Evolutionary conservation across 2,329 filamentous ascomycete species (phyloP).

Genomic region (Arthrobotrys pseudoclavata): DNA sequence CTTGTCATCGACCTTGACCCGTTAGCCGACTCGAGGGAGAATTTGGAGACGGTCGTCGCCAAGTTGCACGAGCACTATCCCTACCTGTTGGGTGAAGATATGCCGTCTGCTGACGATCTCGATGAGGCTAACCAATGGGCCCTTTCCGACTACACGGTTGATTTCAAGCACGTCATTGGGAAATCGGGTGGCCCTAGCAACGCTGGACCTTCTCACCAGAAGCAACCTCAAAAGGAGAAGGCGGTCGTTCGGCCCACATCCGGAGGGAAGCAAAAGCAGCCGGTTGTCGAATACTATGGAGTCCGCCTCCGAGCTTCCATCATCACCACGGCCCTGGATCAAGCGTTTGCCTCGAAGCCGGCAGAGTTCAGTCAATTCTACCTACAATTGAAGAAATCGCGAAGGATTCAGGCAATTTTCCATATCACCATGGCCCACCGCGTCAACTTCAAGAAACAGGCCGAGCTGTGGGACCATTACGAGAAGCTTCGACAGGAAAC

Average conservation of each 20-base stretch:
- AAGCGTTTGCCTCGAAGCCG: conserved; percentile 74
- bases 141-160: conserved; percentile 81
- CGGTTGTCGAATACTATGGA: conserved; percentile 75
- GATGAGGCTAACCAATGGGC: conserved; percentile 83
- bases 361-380: conserved; percentile 77
- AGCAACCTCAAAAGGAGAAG: conserved; percentile 26
- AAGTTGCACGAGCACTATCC: conserved; percentile 83
- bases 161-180: conserved; percentile 80
- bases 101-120: conserved; percentile 80
- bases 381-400: conserved; percentile 77
- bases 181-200: conserved; percentile 68
- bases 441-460: conserved; percentile 72
- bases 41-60: conserved; percentile 83
- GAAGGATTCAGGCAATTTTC: conserved; percentile 85
- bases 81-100: conserved; percentile 74
- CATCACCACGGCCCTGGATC: conserved; percentile 75
- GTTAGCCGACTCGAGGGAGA: conserved; percentile 80
- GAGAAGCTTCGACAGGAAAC: conserved; percentile 70
- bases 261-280: conserved; percentile 67
- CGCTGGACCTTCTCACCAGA: conserved; percentile 30
- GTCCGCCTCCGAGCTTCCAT: conserved; percentile 71
- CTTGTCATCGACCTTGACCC: conserved; percentile 87
- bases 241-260: conserved; percentile 60
- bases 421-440: conserved; percentile 95
- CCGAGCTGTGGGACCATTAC: conserved; percentile 83